phyloP scores from a whole-genome alignment of 306 rosid species.

The Citrullus amarus region DNA sequence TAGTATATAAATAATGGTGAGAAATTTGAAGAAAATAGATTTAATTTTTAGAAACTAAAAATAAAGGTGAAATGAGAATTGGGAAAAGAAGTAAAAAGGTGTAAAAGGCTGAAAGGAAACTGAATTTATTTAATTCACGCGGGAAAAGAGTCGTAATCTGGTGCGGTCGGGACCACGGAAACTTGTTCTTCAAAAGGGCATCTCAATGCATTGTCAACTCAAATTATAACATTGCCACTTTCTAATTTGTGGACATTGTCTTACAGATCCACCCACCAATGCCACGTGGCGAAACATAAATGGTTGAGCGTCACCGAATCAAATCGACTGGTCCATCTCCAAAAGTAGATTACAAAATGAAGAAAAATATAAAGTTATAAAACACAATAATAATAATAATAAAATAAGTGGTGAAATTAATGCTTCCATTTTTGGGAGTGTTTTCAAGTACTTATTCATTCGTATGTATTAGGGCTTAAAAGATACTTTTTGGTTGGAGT shows the following conservation, averaged over 20 bases:
- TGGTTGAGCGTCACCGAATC: background rate
- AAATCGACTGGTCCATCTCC: background rate
- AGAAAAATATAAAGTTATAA: background rate
- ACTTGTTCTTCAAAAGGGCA: background rate
- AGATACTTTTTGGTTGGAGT: background rate
- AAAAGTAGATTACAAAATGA: background rate
- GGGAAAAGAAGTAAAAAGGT: too few relatives aligned
- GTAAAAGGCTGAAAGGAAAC: background rate
- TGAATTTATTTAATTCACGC: background rate
- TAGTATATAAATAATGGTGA: too few relatives aligned
- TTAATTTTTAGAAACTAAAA: too few relatives aligned
- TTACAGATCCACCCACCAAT: background rate
- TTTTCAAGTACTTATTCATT: too few relatives aligned
- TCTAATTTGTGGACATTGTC: background rate
- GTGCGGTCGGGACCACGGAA: background rate
- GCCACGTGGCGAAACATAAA: background rate
- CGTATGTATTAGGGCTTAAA: too few relatives aligned
- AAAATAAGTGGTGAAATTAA: too few relatives aligned
- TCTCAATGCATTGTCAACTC: background rate
- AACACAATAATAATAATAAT: too few relatives aligned
- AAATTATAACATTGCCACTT: background rate
- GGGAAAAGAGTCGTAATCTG: background rate
- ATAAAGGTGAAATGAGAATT: too few relatives aligned
- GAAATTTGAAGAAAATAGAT: too few relatives aligned
- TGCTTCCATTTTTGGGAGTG: too few relatives aligned